Conservation (phyloP, 345 rosid species). For the Gossypium raimondii region DNA sequence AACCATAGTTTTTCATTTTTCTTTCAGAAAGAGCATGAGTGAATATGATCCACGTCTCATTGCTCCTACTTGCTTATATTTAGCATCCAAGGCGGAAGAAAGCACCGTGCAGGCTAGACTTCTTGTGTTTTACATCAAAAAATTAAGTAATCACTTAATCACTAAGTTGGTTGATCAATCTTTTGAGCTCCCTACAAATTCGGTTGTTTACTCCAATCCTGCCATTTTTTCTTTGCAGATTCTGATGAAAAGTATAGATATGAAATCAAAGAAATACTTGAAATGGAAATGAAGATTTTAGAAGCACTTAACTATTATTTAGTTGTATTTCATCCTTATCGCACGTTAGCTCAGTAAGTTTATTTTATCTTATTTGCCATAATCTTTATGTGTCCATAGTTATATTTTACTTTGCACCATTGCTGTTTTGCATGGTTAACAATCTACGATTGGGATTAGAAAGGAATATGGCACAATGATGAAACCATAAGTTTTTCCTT, state of each 20-base stretch:
- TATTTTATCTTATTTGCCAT: not conserved
- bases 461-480: not conserved
- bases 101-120: slow-evolving; percentile 86
- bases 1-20: slow-evolving; percentile 10
- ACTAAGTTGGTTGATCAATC: slow-evolving; percentile 10
- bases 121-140: slow-evolving; percentile 64
- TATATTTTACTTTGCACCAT: not conserved
- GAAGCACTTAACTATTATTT: slow-evolving; percentile 91
- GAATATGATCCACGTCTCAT: slow-evolving; percentile 93
- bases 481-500: not conserved
- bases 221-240: slow-evolving; percentile 39
- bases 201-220: slow-evolving; percentile 23
- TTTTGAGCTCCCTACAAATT: not conserved
- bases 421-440: not conserved
- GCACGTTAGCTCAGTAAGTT: slow-evolving; percentile 71
- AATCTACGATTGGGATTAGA: not conserved
- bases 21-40: slow-evolving; percentile 76
- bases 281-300: slow-evolving; percentile 97
- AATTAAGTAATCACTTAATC: slow-evolving; percentile 49
- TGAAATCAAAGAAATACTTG: slow-evolving; percentile 89
- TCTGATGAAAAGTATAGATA: slow-evolving; percentile 73
- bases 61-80: slow-evolving; percentile 91
- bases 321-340: slow-evolving; percentile 94
- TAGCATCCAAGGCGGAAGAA: slow-evolving; percentile 99
- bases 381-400: not conserved